Percentiles rank a stretch among this genome's conserved stretches.
Evolutionary conservation across 345 rosid genomes (phyloP).

Genomic region (Citrus australasica): DNA sequence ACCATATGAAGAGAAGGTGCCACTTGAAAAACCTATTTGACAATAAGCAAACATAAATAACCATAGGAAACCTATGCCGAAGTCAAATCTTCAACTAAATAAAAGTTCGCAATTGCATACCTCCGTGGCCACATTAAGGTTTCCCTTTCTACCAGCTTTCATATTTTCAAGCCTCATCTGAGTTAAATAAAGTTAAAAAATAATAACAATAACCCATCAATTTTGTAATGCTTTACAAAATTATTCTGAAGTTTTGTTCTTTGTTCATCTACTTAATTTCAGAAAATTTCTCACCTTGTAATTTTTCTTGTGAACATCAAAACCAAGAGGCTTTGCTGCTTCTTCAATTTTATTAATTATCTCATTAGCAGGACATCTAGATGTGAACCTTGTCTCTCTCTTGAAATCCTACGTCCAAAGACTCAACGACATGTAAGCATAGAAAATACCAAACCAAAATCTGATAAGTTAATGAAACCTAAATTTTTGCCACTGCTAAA

Average conservation of each 20-base stretch:
- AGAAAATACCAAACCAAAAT: neutral
- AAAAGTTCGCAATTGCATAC: conserved; percentile 28
- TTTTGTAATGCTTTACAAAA: neutral
- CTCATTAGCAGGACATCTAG: conserved; percentile 78
- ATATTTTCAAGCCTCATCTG: conserved; percentile 90
- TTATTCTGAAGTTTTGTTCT: neutral
- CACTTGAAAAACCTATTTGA: conserved; percentile 80
- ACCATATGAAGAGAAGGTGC: conserved; percentile 96
- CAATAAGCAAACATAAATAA: conserved; percentile 2
- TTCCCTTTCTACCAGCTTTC: conserved; percentile 93
- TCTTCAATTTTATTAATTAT: conserved; percentile 80
- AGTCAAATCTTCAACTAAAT: neutral
- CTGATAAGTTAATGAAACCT: neutral
- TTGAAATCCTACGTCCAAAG: conserved; percentile 54
- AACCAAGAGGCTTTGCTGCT: conserved; percentile 94
- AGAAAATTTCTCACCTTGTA: conserved; percentile 58
- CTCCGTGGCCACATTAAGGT: conserved; percentile 87
- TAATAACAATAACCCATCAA: neutral
- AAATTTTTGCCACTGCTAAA: neutral
- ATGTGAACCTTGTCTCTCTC: conserved; percentile 89
- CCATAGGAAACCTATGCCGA: neutral
- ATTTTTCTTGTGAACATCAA: conserved; percentile 84
- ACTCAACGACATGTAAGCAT: neutral
- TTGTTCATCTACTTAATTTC: neutral
- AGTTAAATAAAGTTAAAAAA: neutral